Evolutionary conservation across 495 filamentous ascomycete species (phyloP), one percentile per base, ranked within the genome.

Genomic region (Aspergillus egyptiacus): DNA sequence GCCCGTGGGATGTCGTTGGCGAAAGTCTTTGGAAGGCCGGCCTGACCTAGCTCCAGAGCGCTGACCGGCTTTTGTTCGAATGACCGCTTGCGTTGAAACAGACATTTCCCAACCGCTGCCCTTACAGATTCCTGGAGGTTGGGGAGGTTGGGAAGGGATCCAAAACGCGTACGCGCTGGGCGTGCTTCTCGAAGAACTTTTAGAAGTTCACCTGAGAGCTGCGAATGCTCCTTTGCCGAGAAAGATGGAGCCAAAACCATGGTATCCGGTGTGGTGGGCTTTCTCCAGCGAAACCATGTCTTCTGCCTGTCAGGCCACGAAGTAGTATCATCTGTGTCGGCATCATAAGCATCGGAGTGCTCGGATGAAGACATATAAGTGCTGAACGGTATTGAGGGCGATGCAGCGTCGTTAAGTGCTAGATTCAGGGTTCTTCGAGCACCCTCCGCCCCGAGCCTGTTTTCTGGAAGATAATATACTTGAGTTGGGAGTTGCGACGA

Each of bases 261-360:
- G 20, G 40, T 48, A 1, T 42, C 28, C 5, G 63, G 56, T 14
- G 52, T 40, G 4, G 63, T 53, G 7, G 65, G 58, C 53, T 65
- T 58, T 22, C 58, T 59, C 71, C 69, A 74, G 35, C 71, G 60
- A 48, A 70, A 67, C 71, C 71, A 74, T 25, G 50, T 24, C 31
- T 64, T 66, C 38, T 60, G 50, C n/a, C 54, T 53, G 36, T 71
- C 61, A 41, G 62, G 56, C 63, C 65, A 72, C 6, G 63, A 53
- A 6, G 44, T 47, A 49, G 48, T 57, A 25, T 34, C 15, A 14
- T 55, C 62, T 8, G 57, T 46, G 20, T 50, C 51, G 27, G 65
- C 50, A 30, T 40, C 41, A 19, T 65, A 60, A 6, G 57, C 22
- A 20, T 46, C 55, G 3, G 60, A 56, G 3, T 40, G 35, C 18